Conservation (phyloP, 2,329 filamentous ascomycete genomes). For the Diaporthe aspalathi region DNA sequence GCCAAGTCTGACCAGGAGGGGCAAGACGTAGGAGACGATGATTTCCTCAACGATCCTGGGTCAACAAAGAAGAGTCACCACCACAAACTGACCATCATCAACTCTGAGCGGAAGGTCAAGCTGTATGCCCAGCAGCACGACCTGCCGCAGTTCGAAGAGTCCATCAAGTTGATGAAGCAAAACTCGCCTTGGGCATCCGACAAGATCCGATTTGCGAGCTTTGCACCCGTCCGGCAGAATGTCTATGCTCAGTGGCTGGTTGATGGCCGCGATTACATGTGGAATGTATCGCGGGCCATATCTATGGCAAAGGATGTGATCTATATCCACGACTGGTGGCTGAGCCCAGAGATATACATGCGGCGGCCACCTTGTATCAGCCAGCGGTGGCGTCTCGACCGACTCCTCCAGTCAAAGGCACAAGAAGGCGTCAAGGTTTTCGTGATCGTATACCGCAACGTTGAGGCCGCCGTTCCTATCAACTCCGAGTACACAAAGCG, state of each 20-base stretch:
- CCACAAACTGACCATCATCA: constrained; percentile 88
- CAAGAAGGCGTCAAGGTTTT: constrained; percentile 97
- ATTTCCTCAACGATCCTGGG: constrained; percentile 49
- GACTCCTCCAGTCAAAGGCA: constrained; percentile 92
- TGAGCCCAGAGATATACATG: constrained; percentile 96
- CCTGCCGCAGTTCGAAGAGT: constrained; percentile 92
- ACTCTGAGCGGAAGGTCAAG: constrained; percentile 92
- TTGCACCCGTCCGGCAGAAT: constrained; percentile 86
- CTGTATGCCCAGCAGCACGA: constrained; percentile 89
- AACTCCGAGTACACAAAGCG: constrained; percentile 99
- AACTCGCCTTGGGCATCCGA: constrained; percentile 83
- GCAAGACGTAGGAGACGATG: constrained; percentile 42
- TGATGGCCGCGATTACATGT: constrained; percentile 98
- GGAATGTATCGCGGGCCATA: constrained; percentile 96
- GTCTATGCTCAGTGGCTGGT: constrained; percentile 97
- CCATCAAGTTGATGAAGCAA: constrained; percentile 85
- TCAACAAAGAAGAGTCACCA: constrained; percentile 61
- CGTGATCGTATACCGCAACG: constrained; percentile 97
- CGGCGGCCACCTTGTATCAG: constrained; percentile 93
- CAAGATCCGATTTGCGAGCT: constrained; percentile 88
- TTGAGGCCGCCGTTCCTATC: constrained; percentile 96
- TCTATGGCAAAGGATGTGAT: constrained; percentile 98
- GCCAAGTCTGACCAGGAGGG: constrained; percentile 49
- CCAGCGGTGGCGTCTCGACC: constrained; percentile 96
- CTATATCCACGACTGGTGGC: constrained; percentile 99